A percentile compares a stretch with the other conserved stretches of the same genome.
phyloP scores from a whole-genome alignment of 169 alveolate species.

The Sarcocystis neurona region DNA sequence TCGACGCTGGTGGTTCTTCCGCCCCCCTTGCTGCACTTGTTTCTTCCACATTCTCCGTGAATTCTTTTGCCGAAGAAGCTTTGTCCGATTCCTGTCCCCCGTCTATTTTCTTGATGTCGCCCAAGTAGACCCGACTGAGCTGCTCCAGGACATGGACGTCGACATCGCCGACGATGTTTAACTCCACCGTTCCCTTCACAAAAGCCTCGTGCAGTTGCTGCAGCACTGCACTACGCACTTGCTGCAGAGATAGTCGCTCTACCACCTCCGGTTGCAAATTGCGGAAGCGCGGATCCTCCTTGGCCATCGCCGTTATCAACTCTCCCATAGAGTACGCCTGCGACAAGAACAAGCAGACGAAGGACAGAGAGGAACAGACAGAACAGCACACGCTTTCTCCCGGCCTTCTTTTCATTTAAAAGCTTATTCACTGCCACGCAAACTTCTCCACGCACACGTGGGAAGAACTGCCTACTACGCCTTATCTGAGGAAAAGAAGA shows the following conservation, averaged over 20 bases:
- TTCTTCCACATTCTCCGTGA: too few relatives aligned
- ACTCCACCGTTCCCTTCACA: conserved; percentile 52
- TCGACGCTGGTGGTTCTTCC: too few relatives aligned
- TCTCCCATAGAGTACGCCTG: conserved; percentile 64
- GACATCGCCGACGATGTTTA: conserved; percentile 59
- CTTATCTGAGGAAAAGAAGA: too few relatives aligned
- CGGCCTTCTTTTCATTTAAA: neutral
- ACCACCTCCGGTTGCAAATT: conserved; percentile 33
- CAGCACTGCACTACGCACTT: conserved; percentile 35
- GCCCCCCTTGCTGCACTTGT: too few relatives aligned
- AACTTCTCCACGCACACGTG: too few relatives aligned
- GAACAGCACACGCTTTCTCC: neutral
- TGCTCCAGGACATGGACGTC: conserved; percentile 22
- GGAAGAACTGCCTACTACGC: too few relatives aligned
- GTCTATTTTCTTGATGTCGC: neutral
- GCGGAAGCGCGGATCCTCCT: conserved; percentile 57
- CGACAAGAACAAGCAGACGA: neutral
- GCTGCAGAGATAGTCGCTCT: conserved; percentile 6
- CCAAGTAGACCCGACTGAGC: conserved; percentile 50
- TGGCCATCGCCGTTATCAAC: conserved; percentile 54
- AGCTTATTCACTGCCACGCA: too few relatives aligned
- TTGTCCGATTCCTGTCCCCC: too few relatives aligned
- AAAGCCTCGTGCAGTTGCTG: conserved; percentile 13
- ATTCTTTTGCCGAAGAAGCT: too few relatives aligned
- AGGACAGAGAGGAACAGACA: neutral